A percentile compares a stretch with the other conserved stretches of the same genome.
Evolutionary conservation across 768 basidiomycete species (phyloP).

Genomic region (Xerocomellus chrysenteron): DNA sequence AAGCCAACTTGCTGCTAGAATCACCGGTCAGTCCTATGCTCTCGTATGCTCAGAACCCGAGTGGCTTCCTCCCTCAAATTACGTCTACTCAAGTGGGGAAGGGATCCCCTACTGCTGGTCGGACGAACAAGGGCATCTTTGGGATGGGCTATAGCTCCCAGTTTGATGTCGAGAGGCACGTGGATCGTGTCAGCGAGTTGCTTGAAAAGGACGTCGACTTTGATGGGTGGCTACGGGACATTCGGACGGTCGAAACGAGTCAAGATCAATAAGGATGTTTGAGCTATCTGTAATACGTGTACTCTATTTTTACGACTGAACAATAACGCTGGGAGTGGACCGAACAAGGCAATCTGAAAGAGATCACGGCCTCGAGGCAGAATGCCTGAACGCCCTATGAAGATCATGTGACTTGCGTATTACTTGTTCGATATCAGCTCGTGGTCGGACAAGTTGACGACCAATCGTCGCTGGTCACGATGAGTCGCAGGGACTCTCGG

Average conservation of each 20-base stretch:
- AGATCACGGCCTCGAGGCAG: constrained; percentile 27
- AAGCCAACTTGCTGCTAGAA: constrained; percentile 27
- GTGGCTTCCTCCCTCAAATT: constrained; percentile 37
- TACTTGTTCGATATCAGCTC: constrained; percentile 37
- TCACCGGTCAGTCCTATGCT: constrained; percentile 36
- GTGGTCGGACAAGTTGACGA: constrained; percentile 25
- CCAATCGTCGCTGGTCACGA: constrained; percentile 25
- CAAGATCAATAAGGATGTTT: constrained; percentile 14
- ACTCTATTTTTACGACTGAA: constrained; percentile 22
- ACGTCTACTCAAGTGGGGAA: constrained; percentile 37
- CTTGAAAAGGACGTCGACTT: constrained; percentile 61
- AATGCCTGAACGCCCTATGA: constrained; percentile 20
- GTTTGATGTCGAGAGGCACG: constrained; percentile 54
- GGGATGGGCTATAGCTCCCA: constrained; percentile 56
- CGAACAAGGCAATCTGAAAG: constrained; percentile 31
- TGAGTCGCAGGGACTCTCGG: constrained; percentile 36
- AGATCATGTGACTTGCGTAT: constrained; percentile 29
- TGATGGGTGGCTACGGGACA: constrained; percentile 49
- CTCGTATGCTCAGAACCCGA: constrained; percentile 36
- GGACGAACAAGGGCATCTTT: constrained; percentile 27
- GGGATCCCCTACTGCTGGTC: constrained; percentile 10
- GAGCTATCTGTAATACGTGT: constrained; percentile 16
- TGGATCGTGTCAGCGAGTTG: constrained; percentile 52
- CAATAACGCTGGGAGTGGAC: constrained; percentile 10
- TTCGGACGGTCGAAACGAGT: constrained; percentile 32